Evolutionary conservation across 768 basidiomycete genomes (phyloP).

Genomic region (Tylopilus plumbeoviolaceoides): DNA sequence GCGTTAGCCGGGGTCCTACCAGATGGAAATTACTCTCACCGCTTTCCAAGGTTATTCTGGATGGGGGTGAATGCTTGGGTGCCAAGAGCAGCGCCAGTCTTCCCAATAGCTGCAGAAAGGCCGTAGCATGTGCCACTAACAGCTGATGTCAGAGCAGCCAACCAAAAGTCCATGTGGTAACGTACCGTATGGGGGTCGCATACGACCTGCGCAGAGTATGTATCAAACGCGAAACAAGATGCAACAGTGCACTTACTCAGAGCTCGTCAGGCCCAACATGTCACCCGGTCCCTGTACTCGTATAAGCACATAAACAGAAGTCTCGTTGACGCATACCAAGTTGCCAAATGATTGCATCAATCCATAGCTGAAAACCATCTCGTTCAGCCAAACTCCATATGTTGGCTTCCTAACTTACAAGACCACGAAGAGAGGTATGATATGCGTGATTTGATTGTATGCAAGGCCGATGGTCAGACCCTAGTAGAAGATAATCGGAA

Average conservation of each 20-base stretch:
- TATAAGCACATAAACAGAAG: conserved; percentile 8
- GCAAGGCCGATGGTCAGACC: conserved; percentile 56
- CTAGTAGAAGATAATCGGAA: background rate
- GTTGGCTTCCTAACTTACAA: conserved; percentile 40
- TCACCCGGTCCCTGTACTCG: conserved; percentile 59
- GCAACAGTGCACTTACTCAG: conserved; percentile 44
- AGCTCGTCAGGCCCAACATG: conserved; percentile 63
- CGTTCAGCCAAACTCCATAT: conserved; percentile 1
- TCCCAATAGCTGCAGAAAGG: conserved; percentile 62
- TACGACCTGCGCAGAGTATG: conserved; percentile 41
- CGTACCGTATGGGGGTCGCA: conserved; percentile 58
- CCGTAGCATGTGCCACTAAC: conserved; percentile 66
- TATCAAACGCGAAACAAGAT: conserved; percentile 1
- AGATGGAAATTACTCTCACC: conserved; percentile 30
- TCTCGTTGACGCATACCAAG: conserved; percentile 35
- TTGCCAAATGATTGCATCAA: conserved; percentile 74
- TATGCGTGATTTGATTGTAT: conserved; percentile 59
- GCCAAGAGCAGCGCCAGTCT: conserved; percentile 68
- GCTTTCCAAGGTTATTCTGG: conserved; percentile 61
- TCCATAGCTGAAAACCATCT: conserved; percentile 46
- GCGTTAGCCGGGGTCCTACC: background rate
- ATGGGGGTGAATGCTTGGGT: conserved; percentile 71
- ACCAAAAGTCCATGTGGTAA: background rate
- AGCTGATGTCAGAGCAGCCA: background rate
- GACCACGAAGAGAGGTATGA: conserved; percentile 62